Base-by-base conservation (phyloP, 495 filamentous ascomycete species). In the Penicillium salamii region DNA sequence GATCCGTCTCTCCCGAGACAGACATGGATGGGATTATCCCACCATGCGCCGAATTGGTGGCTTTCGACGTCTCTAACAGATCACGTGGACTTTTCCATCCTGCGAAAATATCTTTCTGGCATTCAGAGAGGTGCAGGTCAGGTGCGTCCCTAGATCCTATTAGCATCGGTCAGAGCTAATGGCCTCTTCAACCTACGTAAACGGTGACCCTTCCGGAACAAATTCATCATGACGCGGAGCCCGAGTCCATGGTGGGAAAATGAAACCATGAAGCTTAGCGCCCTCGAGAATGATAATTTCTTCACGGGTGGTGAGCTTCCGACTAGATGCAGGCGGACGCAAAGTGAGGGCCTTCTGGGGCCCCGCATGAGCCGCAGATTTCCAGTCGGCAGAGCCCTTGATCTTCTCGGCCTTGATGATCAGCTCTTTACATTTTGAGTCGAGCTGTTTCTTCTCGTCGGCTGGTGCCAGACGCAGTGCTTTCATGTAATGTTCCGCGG, bases 11-110 rank as follows among this genome's bases (percentile, higher is more conserved):
- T 1, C 68, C 57, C 3, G 61, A 59, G 1, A 78, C 68, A 19
- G 62, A 54, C 84, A 90, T 90, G 12, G 78, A 59, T 26, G 75
- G 72, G 11, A 40, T 11, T 34, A 35, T 32, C n/a, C 15, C 17
- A 42, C 37, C 14, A n/a, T 53, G 21, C 20, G 37, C 17, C n/a
- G 41, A 32, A 1, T 52, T 44, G 26, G 42, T 44, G n/a, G 24
- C 29, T 33, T 57, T 26, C 29, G 37, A 52, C 19, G 46, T 62
- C 13, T 26, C 46, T 51, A 67, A 69, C 51, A 66, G 78, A 47
- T 92, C 84, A 14, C 57, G 53, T 1, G 91, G 87, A 14, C 92
- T 77, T 66, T 81, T 85, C 93, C 93, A 99, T 15, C 84, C 83
- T 34, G 81, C 78, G 55, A 97, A 88, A 8, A 88, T 83, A 37